Evolutionary conservation across 2,329 filamentous ascomycete species (phyloP).

Genomic region (Arachnopeziza araneosa): DNA sequence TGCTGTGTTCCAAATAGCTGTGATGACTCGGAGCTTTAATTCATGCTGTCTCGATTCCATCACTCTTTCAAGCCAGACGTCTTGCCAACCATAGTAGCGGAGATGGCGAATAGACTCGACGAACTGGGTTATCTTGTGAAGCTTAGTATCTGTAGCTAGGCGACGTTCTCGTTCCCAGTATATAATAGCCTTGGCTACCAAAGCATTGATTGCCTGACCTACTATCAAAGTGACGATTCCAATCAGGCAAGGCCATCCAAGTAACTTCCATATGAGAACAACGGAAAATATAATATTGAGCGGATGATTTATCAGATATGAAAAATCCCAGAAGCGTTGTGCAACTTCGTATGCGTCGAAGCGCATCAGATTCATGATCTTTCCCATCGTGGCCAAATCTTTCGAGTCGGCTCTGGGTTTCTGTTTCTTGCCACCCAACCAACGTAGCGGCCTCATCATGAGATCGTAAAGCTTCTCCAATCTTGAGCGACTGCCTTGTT

Average conservation of each 20-base stretch:
- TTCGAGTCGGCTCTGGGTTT: slow-evolving; percentile 33
- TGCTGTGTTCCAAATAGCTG: slow-evolving; percentile 54
- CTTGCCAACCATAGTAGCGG: slow-evolving; percentile 63
- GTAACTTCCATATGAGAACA: slow-evolving; percentile 67
- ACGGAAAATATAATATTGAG: slow-evolving; percentile 70
- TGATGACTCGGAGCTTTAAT: slow-evolving; percentile 57
- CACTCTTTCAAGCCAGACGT: slow-evolving; percentile 65
- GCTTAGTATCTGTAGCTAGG: slow-evolving; percentile 66
- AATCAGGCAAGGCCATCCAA: slow-evolving; percentile 73
- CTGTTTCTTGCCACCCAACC: slow-evolving; percentile 16
- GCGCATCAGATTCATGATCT: slow-evolving; percentile 83
- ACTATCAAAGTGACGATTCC: slow-evolving; percentile 64
- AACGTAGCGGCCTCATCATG: slow-evolving; percentile 23
- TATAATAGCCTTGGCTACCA: slow-evolving; percentile 61
- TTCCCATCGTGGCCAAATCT: slow-evolving; percentile 74
- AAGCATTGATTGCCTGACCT: slow-evolving; percentile 63
- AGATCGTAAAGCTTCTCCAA: slow-evolving; percentile 12
- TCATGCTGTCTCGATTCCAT: slow-evolving; percentile 64
- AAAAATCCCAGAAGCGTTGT: slow-evolving; percentile 81
- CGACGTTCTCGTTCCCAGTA: slow-evolving; percentile 67
- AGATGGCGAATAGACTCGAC: slow-evolving; percentile 51
- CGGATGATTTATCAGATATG: slow-evolving; percentile 68
- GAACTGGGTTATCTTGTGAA: slow-evolving; percentile 79
- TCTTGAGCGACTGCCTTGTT: slow-evolving; percentile 3
- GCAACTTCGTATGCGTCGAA: slow-evolving; percentile 74